Evolutionary conservation across 768 basidiomycete genomes (phyloP), one percentile per base, ranked within the genome.

Genomic region (Gymnopilus junonius): DNA sequence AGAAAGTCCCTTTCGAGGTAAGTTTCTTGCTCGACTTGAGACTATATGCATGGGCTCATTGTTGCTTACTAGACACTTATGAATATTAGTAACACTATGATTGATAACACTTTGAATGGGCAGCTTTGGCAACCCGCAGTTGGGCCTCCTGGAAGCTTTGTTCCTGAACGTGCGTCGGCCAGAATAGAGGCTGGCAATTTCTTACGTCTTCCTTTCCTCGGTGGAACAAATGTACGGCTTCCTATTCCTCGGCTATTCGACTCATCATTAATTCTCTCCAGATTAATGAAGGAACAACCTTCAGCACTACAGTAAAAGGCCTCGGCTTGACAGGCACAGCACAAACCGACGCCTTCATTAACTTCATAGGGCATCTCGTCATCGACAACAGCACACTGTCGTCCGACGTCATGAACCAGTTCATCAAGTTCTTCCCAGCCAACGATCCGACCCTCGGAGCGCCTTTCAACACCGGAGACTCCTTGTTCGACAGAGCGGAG

Each of bases 101-200:
- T 84, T 8, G 53, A 21, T 0, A 55, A 74, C 0, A 82, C 81
- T 1, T 70, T 88, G 27, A 87, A 88, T 55, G 17, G 61, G 0
- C 87, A 88, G 64, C 72, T 87, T 4, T 87, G 87, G 87, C 77
- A 87, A 64, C 86, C 87, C 0, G 62, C 84, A 0, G 78, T 86
- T 4, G 86, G 86, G 0, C 82, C 83, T 1, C 56, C 73, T 0
- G 85, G 84, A 1, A 87, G 84, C 67, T 75, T 87, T 55, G 70
- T 82, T 20, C 70, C 83, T 0, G 79, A 76, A 55, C 70, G 81
- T 40, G 82, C 84, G 4, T 87, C 86, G 1, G 58, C 69, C 5
- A 76, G 75, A 39, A 81, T 87, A 29, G 70, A 75, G 0, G 72
- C 78, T 5, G 84, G 84, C 5, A 74, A 85, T 27, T 87, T 86